phyloP scores from a whole-genome alignment of 1,139 yeast species.

The Spencermartinsiella ligniputridi region DNA sequence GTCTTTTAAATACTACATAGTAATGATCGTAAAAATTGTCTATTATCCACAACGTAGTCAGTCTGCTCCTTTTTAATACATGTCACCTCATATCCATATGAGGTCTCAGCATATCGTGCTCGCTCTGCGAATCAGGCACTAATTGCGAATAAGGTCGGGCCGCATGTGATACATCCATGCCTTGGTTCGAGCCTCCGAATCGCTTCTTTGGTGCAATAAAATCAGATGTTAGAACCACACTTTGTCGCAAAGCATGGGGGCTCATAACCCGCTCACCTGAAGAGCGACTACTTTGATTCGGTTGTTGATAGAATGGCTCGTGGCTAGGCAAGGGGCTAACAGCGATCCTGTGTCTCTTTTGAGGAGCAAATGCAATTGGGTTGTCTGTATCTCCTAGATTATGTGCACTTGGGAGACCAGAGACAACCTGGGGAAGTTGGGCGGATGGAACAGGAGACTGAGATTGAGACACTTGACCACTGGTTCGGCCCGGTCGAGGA shows the following conservation, averaged over 20 bases:
- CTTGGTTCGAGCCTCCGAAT: conserved; percentile 16
- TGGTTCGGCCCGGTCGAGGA: background rate
- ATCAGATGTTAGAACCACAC: conserved; percentile 27
- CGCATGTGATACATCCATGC: conserved; percentile 5
- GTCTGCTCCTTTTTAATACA: no score
- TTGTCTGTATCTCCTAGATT: conserved; percentile 28
- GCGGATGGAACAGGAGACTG: conserved; percentile 4
- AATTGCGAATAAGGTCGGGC: conserved; percentile 19
- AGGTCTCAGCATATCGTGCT: conserved; percentile 23
- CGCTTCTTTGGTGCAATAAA: conserved; percentile 33
- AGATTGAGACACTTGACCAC: background rate
- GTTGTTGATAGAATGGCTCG: conserved; percentile 8
- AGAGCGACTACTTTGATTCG: conserved; percentile 3
- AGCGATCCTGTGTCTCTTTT: conserved; percentile 18
- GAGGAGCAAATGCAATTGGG: conserved; percentile 31
- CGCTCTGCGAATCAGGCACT: conserved; percentile 26
- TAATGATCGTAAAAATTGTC: no score
- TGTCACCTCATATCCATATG: conserved; percentile 30
- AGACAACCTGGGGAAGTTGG: conserved; percentile 23
- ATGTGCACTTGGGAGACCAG: conserved; percentile 32
- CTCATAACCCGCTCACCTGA: conserved; percentile 25
- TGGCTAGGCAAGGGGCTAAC: conserved; percentile 14
- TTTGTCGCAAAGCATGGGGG: conserved; percentile 30
- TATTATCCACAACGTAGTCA: no score
- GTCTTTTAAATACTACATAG: no score